These are phyloP conservation scores for Glycine soja DNA, from an alignment of 306 rosid genomes.

Conservation along the genomic window DNA sequence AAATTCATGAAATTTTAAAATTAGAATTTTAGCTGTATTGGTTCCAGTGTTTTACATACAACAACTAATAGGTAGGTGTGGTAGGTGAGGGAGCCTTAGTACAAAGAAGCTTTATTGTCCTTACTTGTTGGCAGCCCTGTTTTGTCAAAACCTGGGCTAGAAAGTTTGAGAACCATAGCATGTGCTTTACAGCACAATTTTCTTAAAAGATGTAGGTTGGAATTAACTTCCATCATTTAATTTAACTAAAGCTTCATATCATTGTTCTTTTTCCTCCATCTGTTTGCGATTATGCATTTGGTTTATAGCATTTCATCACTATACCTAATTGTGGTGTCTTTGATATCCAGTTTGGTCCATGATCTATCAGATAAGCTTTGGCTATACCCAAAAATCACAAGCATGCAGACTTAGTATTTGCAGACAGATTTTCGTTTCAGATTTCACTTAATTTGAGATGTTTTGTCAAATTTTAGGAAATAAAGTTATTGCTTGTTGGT, in stretches of 20 bases:
- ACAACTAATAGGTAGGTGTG: neutral
- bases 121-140: slow-evolving; percentile 23
- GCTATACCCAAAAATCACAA: slow-evolving; percentile 32
- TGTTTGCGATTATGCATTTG: slow-evolving; percentile 15
- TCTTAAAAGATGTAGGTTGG: slow-evolving; percentile 33
- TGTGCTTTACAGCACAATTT: slow-evolving; percentile 21
- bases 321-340: slow-evolving; percentile 1
- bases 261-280: slow-evolving; percentile 5
- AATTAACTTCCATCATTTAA: slow-evolving; percentile 38
- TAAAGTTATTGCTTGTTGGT: slow-evolving; percentile 11
- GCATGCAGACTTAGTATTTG: slow-evolving; percentile 11
- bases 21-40: slow-evolving; percentile 22
- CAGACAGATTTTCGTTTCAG: neutral
- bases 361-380: slow-evolving; percentile 7
- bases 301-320: slow-evolving; percentile 13
- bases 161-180: neutral
- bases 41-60: neutral
- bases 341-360: slow-evolving; percentile 8
- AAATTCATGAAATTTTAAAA: neutral
- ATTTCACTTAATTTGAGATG: neutral
- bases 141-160: slow-evolving; percentile 36
- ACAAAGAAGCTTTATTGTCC: slow-evolving; percentile 20
- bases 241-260: slow-evolving; percentile 7
- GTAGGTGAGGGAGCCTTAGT: slow-evolving; percentile 19
- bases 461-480: slow-evolving; percentile 18